phyloP scores from a whole-genome alignment of 148 eudicot species.

The Chenopodium berlandieri region DNA sequence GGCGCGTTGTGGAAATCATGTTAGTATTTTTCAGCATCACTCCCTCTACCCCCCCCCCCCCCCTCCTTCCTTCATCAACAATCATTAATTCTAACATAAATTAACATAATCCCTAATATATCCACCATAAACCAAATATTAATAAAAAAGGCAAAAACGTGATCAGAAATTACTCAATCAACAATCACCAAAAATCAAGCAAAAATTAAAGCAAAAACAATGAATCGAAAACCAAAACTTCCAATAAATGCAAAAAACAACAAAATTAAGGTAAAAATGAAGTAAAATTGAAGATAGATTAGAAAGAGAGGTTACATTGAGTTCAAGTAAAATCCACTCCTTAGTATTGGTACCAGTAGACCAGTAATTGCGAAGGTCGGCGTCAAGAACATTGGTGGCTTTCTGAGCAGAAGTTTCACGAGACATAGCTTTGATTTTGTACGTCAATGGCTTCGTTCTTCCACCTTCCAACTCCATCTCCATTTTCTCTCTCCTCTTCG shows the following conservation, averaged over 20 bases:
- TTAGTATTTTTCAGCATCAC: not conserved
- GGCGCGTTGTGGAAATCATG: not conserved
- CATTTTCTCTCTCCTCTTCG: constrained; percentile 33
- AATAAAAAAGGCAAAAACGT: not conserved
- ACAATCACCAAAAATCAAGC: not conserved
- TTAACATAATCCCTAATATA: not conserved
- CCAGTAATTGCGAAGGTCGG: constrained; percentile 83
- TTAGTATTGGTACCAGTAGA: constrained; percentile 79
- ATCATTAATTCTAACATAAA: not conserved
- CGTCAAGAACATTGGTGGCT: constrained; percentile 54
- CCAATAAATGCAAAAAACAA: not conserved
- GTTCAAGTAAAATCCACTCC: constrained; percentile 84
- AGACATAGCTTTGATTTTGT: constrained; percentile 70
- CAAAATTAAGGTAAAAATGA: too few relatives aligned
- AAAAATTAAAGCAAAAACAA: not conserved
- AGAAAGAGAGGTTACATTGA: constrained; percentile 38
- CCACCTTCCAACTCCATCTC: constrained; percentile 58
- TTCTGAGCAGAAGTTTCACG: constrained; percentile 73
- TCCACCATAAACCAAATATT: not conserved
- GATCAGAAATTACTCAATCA: not conserved
- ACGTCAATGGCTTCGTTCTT: constrained; percentile 55
- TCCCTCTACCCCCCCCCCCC: too few relatives aligned
- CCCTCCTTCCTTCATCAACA: not conserved
- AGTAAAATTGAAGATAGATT: not conserved
- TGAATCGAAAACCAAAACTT: not conserved